Evolutionary conservation across 1,284 basidiomycete species (phyloP).

Genomic region (Rhodotorula sp.): DNA sequence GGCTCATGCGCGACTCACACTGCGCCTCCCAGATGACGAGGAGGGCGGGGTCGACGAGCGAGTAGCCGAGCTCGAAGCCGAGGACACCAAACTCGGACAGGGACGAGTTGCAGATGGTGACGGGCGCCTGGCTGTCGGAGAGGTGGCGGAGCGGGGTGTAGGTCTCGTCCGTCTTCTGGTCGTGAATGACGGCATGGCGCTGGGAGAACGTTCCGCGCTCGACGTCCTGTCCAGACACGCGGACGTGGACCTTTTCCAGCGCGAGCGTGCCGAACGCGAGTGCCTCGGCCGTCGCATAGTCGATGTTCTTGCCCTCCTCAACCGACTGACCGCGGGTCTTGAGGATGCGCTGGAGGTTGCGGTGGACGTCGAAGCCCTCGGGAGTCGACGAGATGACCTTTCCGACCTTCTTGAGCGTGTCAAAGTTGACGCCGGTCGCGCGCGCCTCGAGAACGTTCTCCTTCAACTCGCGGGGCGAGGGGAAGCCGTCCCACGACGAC

Average conservation of each 20-base stretch:
- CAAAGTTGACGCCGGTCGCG: slow-evolving; percentile 75
- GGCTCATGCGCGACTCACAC: slow-evolving; percentile 29
- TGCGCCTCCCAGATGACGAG: slow-evolving; percentile 92
- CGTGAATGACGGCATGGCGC: slow-evolving; percentile 94
- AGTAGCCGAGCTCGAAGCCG: slow-evolving; percentile 98
- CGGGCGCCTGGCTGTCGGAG: slow-evolving; percentile 79
- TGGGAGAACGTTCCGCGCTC: slow-evolving; percentile 99
- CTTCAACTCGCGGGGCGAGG: slow-evolving; percentile 90
- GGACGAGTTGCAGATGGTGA: slow-evolving; percentile 95
- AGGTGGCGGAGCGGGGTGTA: slow-evolving; percentile 89
- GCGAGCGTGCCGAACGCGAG: slow-evolving; percentile 92
- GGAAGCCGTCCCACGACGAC: slow-evolving; percentile 97
- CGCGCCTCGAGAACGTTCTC: slow-evolving; percentile 87
- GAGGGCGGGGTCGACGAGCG: slow-evolving; percentile 89
- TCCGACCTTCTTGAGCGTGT: slow-evolving; percentile 80
- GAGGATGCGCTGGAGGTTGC: slow-evolving; percentile 92
- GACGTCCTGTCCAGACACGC: slow-evolving; percentile 96
- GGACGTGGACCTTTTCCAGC: slow-evolving; percentile 89
- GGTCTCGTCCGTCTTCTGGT: slow-evolving; percentile 88
- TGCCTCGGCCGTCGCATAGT: slow-evolving; percentile 99
- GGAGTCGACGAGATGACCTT: slow-evolving; percentile 83
- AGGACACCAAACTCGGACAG: slow-evolving; percentile 93
- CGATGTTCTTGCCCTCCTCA: slow-evolving; percentile 86
- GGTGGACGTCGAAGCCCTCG: slow-evolving; percentile 80
- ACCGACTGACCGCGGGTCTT: slow-evolving; percentile 81